These are phyloP conservation scores for Cutaneotrichosporon mucoides DNA, from an alignment of 1,284 basidiomycete species.

Conservation along the genomic window DNA sequence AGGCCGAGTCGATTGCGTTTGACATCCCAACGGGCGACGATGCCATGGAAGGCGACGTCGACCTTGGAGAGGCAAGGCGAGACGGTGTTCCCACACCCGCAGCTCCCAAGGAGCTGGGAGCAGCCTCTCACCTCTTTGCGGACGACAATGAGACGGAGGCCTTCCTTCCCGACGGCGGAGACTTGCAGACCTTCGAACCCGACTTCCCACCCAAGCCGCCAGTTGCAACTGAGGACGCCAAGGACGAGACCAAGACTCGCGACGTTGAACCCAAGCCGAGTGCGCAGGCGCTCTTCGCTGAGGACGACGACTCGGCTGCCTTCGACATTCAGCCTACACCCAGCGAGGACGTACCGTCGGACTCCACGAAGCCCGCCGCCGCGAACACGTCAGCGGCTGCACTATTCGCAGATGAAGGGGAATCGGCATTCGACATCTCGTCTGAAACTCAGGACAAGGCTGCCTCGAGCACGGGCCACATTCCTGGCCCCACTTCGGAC, in stretches of 20 bases:
- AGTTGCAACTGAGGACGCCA: neutral
- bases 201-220: neutral
- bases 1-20: constrained; percentile 8
- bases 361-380: neutral
- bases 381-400: constrained; percentile 9
- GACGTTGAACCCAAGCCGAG: no score
- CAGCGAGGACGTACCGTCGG: neutral
- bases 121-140: constrained; percentile 4
- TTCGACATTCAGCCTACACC: constrained; percentile 5
- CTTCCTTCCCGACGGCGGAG: constrained; percentile 5
- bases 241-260: no score
- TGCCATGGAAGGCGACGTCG: neutral
- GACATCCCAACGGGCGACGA: neutral
- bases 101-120: neutral
- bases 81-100: neutral
- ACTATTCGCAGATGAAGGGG: constrained; percentile 18
- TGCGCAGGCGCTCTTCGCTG: constrained; percentile 2
- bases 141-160: constrained; percentile 9
- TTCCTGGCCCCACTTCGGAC: no score
- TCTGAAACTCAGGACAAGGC: no score
- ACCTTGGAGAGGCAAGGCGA: neutral
- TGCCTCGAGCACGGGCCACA: no score
- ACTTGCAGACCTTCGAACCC: neutral
- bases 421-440: constrained; percentile 14
- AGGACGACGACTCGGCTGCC: neutral